These are phyloP conservation scores for Sinapis alba DNA, from an alignment of 441 rosid genomes.

Conservation along the genomic window DNA sequence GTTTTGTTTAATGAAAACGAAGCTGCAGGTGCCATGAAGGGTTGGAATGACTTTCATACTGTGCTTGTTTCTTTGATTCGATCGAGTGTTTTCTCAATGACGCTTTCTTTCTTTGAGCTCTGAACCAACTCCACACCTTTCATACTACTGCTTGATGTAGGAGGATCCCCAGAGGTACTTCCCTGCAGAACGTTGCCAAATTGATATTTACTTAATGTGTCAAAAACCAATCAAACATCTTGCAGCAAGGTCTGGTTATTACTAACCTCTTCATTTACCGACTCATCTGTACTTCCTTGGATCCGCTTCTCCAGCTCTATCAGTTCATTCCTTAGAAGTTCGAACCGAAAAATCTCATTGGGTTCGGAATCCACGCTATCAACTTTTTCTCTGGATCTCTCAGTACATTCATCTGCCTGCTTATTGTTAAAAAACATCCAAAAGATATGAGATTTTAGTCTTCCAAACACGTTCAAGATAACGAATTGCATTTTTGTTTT, in stretches of 20 bases:
- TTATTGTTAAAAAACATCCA: conserved; percentile 22
- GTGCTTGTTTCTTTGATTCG: conserved; percentile 83
- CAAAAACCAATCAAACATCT: no score
- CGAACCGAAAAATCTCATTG: conserved; percentile 77
- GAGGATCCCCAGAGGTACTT: conserved; percentile 41
- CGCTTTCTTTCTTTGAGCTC: conserved; percentile 63
- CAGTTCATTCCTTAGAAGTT: conserved; percentile 81
- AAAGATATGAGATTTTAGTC: conserved; percentile 25
- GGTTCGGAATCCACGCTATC: conserved; percentile 52
- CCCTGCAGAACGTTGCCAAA: conserved; percentile 49
- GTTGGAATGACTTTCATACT: conserved; percentile 52
- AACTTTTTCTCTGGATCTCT: conserved; percentile 40
- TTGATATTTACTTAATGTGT: neutral
- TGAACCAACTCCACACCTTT: conserved; percentile 55
- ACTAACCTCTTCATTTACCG: conserved; percentile 70
- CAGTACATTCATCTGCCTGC: conserved; percentile 59
- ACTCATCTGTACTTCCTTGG: conserved; percentile 69
- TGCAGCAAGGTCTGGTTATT: no score
- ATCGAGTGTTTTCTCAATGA: conserved; percentile 76
- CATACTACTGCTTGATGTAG: conserved; percentile 40
- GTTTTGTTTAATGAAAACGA: neutral
- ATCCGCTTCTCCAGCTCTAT: conserved; percentile 93
- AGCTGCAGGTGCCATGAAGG: conserved; percentile 17
- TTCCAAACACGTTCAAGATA: conserved; percentile 5
- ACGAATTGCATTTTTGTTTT: conserved; percentile 17